phyloP scores from a whole-genome alignment of 768 basidiomycete species.

The Filobasidium floriforme region DNA sequence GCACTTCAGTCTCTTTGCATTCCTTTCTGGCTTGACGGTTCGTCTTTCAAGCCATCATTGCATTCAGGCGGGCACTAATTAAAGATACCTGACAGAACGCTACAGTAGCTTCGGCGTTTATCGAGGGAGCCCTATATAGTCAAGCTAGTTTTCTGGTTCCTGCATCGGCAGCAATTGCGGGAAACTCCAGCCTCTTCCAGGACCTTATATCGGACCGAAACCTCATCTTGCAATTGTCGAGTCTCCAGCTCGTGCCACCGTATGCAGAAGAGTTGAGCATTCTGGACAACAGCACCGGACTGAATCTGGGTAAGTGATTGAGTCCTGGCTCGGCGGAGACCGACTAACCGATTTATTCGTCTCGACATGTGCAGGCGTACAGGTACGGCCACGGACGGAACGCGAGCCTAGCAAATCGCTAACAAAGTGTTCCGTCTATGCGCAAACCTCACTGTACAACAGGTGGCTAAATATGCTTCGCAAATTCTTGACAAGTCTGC shows the following conservation, averaged over 20 bases:
- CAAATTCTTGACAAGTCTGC: background rate
- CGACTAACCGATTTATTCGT: background rate
- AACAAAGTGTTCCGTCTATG: too few species aligned
- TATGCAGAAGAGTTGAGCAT: background rate
- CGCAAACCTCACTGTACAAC: too few species aligned
- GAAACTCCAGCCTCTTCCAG: background rate
- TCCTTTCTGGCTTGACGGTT: background rate
- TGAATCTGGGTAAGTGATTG: background rate
- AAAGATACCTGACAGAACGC: background rate
- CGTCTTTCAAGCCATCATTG: background rate
- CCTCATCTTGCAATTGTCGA: background rate
- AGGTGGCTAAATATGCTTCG: background rate
- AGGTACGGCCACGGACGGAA: too few species aligned
- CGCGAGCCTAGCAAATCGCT: too few species aligned
- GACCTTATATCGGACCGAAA: background rate
- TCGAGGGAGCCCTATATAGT: background rate
- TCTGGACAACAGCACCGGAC: background rate
- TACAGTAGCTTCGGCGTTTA: background rate
- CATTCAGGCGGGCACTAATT: background rate
- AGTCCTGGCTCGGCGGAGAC: background rate
- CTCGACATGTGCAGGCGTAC: background rate
- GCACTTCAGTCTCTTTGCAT: background rate
- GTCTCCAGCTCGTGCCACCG: background rate
- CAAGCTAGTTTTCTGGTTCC: constrained; percentile 1
- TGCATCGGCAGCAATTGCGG: background rate